Percentiles rank a stretch among this genome's conserved stretches.
Evolutionary conservation across 78 protist genomes (phyloP).

Genomic region (Bodo saltans): DNA sequence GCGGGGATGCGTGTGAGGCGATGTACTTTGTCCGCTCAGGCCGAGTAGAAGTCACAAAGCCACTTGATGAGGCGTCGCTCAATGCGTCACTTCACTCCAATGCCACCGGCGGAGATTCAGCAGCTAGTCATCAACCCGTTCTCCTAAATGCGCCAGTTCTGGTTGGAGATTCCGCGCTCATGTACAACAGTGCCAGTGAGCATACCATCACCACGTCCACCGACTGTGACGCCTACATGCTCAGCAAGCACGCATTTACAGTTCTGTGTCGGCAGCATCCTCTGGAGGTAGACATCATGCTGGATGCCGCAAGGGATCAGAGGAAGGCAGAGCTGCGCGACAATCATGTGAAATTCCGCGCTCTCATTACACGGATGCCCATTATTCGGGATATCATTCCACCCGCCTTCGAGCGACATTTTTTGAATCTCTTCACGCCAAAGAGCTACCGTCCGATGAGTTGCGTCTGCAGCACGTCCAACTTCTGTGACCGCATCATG

Average conservation of each 20-base stretch:
- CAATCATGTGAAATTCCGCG: not conserved
- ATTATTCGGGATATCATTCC: not conserved
- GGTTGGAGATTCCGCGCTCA: not conserved
- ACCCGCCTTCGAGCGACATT: not conserved
- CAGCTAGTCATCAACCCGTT: not conserved
- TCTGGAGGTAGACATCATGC: not conserved
- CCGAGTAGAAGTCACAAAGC: not conserved
- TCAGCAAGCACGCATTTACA: not conserved
- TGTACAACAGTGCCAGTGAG: not conserved
- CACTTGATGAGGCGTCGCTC: too few relatives aligned
- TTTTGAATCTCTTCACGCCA: not conserved
- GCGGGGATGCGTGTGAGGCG: not conserved
- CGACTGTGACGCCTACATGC: not conserved
- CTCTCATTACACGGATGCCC: not conserved
- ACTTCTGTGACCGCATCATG: not conserved
- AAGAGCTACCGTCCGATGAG: not conserved
- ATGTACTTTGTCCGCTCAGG: not conserved
- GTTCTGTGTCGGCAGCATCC: not conserved
- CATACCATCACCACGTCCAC: not conserved
- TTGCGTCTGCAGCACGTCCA: not conserved
- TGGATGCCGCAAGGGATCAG: not conserved
- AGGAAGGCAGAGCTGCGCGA: not conserved
- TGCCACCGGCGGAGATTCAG: not conserved
- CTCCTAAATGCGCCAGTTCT: not conserved
- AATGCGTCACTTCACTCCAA: too few relatives aligned